Percentiles rank a stretch among this genome's conserved stretches.
Conservation (phyloP, 129 eudicot genomes). For the Scalesia atractyloides region DNA sequence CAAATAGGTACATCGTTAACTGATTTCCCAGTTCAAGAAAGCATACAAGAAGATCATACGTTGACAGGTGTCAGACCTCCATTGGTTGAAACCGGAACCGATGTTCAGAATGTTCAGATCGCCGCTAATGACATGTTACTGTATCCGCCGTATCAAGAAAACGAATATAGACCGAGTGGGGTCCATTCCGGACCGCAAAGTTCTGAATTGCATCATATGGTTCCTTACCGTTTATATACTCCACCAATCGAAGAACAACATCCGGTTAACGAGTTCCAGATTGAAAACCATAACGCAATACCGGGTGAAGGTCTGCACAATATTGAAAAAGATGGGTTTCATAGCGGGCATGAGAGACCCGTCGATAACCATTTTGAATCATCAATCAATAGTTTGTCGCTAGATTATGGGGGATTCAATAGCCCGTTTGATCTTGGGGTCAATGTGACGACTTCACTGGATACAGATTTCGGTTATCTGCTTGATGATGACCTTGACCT, state of each 20-base stretch:
- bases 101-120: constrained; percentile 30
- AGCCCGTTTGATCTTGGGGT: constrained; percentile 52
- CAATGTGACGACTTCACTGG: constrained; percentile 41
- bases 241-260: constrained; percentile 35
- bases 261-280: constrained; percentile 38
- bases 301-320: constrained; percentile 31
- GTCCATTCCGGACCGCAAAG: constrained; percentile 35
- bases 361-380: constrained; percentile 51
- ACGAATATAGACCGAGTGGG: constrained; percentile 41
- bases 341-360: constrained; percentile 34
- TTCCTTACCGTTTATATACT: constrained; percentile 24
- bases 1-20: constrained; percentile 17
- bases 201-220: constrained; percentile 29
- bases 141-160: constrained; percentile 42
- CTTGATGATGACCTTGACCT: constrained; percentile 43
- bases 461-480: constrained; percentile 44
- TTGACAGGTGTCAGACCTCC: constrained; percentile 28
- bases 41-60: constrained; percentile 28
- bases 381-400: constrained; percentile 46
- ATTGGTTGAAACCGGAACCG: constrained; percentile 21
- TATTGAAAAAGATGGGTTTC: constrained; percentile 40
- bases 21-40: constrained; percentile 29
- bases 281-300: constrained; percentile 23
- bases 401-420: constrained; percentile 43
- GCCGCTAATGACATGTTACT: constrained; percentile 36